Conservation (phyloP, 257 asterid genomes). For the Plantago ovata region DNA sequence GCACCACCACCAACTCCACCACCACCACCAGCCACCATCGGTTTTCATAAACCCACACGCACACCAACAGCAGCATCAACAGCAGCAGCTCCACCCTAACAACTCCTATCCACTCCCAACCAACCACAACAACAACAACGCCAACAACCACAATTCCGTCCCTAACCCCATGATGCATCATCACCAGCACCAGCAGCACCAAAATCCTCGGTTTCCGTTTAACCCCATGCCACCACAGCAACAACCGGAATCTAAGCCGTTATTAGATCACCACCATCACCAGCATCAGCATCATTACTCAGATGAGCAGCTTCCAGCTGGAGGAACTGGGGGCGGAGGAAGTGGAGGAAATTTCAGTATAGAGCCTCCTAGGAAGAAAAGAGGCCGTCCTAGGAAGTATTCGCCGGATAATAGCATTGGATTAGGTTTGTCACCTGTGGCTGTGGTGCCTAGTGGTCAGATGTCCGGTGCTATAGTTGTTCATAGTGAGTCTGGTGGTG, state of each 20-base stretch:
- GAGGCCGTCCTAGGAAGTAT: conserved; percentile 88
- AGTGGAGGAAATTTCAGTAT: conserved; percentile 46
- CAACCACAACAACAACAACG: conserved; percentile 16
- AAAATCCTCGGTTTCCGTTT: conserved; percentile 52
- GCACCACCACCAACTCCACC: conserved; percentile 27
- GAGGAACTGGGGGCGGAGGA: conserved; percentile 38
- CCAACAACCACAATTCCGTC: conserved; percentile 25
- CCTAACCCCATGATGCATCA: conserved; percentile 24
- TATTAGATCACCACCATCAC: conserved; percentile 34
- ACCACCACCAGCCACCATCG: conserved; percentile 32
- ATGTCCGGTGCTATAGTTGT: conserved; percentile 30
- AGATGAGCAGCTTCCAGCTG: conserved; percentile 47
- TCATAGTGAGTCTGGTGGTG: conserved; percentile 35
- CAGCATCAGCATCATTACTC: conserved; percentile 22
- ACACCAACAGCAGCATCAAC: conserved; percentile 32
- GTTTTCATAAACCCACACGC: conserved; percentile 29
- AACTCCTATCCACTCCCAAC: conserved; percentile 35
- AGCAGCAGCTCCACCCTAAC: conserved; percentile 27
- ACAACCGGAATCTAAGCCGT: conserved; percentile 23
- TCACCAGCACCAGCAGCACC: conserved; percentile 35
- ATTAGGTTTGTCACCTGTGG: conserved; percentile 54
- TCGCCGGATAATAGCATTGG: conserved; percentile 79
- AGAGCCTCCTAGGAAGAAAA: conserved; percentile 66
- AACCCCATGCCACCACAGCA: conserved; percentile 33
- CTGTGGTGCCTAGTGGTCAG: conserved; percentile 43